Evolutionary conservation across 1,139 yeast genomes (phyloP).

Genomic region (Hemisphaericaspora xylanilytica): DNA sequence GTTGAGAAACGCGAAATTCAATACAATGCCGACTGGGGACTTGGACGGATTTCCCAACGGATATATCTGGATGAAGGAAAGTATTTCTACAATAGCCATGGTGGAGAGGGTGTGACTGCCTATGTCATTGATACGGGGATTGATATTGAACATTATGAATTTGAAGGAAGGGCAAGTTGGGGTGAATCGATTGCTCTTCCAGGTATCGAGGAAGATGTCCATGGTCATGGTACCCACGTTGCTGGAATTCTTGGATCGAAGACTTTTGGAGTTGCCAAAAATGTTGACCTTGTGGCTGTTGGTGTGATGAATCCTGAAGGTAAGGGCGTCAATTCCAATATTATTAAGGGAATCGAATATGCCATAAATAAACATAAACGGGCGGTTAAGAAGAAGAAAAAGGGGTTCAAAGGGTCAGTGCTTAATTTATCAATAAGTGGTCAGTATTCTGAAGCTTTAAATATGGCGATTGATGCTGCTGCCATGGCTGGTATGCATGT

Average conservation of each 20-base stretch:
- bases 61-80: constrained; percentile 49
- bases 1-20: constrained; percentile 36
- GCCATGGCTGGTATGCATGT: constrained; percentile 77
- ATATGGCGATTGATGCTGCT: constrained; percentile 81
- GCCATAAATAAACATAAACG: constrained; percentile 64
- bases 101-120: constrained; percentile 93
- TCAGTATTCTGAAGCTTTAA: constrained; percentile 76
- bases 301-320: constrained; percentile 77
- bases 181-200: constrained; percentile 86
- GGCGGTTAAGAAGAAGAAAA: constrained; percentile 54
- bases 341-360: constrained; percentile 75
- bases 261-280: constrained; percentile 76
- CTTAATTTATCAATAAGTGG: constrained; percentile 93
- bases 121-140: constrained; percentile 92
- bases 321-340: constrained; percentile 78
- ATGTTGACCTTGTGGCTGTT: constrained; percentile 71
- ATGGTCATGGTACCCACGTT: constrained; percentile 94
- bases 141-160: constrained; percentile 74
- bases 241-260: constrained; percentile 81
- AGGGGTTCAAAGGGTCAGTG: constrained; percentile 79
- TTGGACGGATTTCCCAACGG: constrained; percentile 36
- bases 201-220: constrained; percentile 82
- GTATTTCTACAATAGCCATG: constrained; percentile 69
- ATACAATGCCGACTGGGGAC: constrained; percentile 44
- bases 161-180: constrained; percentile 92